A percentile compares a stretch with the other conserved stretches of the same genome.
Evolutionary conservation across 148 eudicot species (phyloP).

Genomic region (Amaranthus hypochondriacus): DNA sequence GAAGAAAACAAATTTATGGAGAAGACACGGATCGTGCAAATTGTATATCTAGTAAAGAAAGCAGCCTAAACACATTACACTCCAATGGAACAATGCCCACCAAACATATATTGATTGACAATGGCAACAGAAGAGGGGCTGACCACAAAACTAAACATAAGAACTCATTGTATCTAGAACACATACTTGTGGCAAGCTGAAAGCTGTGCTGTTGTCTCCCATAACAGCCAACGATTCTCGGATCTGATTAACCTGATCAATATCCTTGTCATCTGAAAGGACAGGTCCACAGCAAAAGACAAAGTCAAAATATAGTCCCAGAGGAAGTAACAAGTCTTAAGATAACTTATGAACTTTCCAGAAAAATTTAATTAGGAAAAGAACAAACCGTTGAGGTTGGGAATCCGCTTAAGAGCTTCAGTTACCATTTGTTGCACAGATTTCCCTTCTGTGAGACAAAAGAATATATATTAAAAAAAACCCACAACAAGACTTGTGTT

Average conservation of each 20-base stretch:
- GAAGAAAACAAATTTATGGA: background rate
- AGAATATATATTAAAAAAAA: background rate
- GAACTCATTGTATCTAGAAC: too few relatives aligned
- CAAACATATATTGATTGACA: background rate
- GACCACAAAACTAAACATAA: background rate
- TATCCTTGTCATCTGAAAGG: constrained; percentile 73
- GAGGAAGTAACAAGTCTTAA: constrained; percentile 1
- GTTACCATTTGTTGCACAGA: constrained; percentile 91
- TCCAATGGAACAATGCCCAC: background rate
- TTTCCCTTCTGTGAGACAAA: constrained; percentile 69
- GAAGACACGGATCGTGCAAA: background rate
- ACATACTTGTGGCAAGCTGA: too few relatives aligned
- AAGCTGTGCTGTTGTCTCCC: too few relatives aligned
- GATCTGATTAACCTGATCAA: constrained; percentile 58
- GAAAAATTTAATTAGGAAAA: constrained; percentile 9
- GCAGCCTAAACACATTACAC: background rate
- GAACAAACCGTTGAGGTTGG: constrained; percentile 67
- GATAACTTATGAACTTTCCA: background rate
- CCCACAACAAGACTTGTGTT: background rate
- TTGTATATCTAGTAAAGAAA: background rate
- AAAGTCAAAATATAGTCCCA: constrained; percentile 23
- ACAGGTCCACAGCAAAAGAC: constrained; percentile 23
- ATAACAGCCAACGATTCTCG: too few relatives aligned
- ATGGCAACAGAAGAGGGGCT: background rate
- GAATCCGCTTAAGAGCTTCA: constrained; percentile 83